phyloP scores from a whole-genome alignment of 2,329 filamentous ascomycete genomes.

The Neofusicoccum cordaticola region DNA sequence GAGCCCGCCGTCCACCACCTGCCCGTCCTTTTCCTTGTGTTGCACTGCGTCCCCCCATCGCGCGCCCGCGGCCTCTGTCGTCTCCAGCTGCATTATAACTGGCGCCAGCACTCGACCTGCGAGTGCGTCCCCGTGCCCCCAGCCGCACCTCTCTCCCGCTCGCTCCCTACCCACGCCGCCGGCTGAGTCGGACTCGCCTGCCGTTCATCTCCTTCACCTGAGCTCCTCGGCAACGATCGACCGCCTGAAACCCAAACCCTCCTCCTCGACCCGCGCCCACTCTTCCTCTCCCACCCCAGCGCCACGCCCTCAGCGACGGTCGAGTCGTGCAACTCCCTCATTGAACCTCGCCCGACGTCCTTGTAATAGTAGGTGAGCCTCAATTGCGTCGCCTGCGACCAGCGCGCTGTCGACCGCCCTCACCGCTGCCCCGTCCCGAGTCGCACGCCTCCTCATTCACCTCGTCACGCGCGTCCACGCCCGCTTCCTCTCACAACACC shows the following conservation, averaged over 20 bases:
- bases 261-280: conserved; percentile 13
- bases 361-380: conserved; percentile 28
- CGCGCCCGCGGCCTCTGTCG: conserved; percentile 6
- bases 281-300: conserved; percentile 3
- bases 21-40: conserved; percentile 16
- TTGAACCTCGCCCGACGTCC: conserved; percentile 1
- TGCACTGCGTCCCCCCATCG: conserved; percentile 16
- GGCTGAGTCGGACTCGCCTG: conserved; percentile 17
- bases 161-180: conserved; percentile 9
- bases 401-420: not conserved
- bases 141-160: conserved; percentile 8
- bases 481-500: conserved; percentile 12
- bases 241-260: conserved; percentile 4
- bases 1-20: conserved; percentile 15
- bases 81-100: conserved; percentile 12
- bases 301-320: not conserved
- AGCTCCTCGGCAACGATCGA: conserved; percentile 17
- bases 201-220: conserved; percentile 16
- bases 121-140: conserved; percentile 7
- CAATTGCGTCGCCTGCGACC: conserved; percentile 7
- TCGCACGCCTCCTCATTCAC: conserved; percentile 9
- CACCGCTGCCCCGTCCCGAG: conserved; percentile 8
- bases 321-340: conserved; percentile 16
- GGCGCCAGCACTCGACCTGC: conserved; percentile 11
- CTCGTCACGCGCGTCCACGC: conserved; percentile 8